Conservation (phyloP, 2,329 filamentous ascomycete genomes). For the Chalaropsis thielavioides region DNA sequence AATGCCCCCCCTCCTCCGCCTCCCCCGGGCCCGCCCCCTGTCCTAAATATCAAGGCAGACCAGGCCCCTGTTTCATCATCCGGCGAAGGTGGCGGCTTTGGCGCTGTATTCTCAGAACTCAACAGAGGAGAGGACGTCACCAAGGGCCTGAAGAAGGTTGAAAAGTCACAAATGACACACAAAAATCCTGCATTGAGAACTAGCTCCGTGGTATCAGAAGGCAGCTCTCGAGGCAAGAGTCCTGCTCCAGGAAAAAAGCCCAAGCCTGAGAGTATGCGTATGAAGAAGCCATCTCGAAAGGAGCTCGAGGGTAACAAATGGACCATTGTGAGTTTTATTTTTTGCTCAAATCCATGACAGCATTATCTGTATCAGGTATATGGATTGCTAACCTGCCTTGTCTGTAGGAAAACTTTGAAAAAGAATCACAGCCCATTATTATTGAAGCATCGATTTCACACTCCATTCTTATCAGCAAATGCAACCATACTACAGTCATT, state of each 20-base stretch:
- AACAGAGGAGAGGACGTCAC: conserved; percentile 86
- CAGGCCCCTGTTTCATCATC: conserved; percentile 26
- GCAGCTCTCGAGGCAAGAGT: conserved; percentile 56
- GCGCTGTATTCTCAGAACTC: conserved; percentile 79
- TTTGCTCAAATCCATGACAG: background rate
- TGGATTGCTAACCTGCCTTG: background rate
- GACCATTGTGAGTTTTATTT: conserved; percentile 51
- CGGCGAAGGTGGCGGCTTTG: conserved; percentile 48
- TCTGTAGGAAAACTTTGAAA: conserved; percentile 75
- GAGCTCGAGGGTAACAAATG: conserved; percentile 83
- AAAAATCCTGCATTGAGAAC: conserved; percentile 85
- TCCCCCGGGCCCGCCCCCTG: conserved; percentile 55
- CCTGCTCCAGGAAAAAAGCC: conserved; percentile 78
- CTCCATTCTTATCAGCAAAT: conserved; percentile 81
- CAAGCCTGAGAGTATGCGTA: conserved; percentile 71
- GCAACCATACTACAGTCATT: conserved; percentile 79
- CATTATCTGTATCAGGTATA: background rate
- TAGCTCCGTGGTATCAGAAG: conserved; percentile 51
- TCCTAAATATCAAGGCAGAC: conserved; percentile 43
- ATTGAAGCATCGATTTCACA: conserved; percentile 72
- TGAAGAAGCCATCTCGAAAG: conserved; percentile 67
- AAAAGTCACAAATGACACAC: conserved; percentile 93
- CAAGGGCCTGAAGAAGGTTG: conserved; percentile 78
- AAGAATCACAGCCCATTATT: conserved; percentile 55
- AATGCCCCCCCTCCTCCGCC: conserved; percentile 50